These are phyloP conservation scores for Suillus luteus DNA, from an alignment of 768 basidiomycete genomes.

Conservation along the genomic window DNA sequence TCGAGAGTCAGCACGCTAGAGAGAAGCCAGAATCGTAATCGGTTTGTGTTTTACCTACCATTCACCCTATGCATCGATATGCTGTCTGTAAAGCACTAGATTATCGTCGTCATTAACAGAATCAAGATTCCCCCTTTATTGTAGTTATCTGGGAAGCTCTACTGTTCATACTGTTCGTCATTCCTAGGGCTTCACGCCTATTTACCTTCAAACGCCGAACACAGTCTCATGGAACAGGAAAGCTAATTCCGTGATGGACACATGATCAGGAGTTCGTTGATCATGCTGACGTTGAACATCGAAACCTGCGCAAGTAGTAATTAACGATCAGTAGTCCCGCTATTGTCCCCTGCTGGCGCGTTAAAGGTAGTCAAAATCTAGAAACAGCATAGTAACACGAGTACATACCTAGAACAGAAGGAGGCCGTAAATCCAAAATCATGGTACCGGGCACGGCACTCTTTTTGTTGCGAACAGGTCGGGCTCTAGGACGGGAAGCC, in stretches of 20 bases:
- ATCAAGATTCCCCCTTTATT: no score
- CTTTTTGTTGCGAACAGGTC: not conserved
- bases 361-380: not conserved
- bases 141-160: not conserved
- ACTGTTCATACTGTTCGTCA: not conserved
- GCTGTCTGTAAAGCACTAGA: not conserved
- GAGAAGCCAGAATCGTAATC: conserved; percentile 29
- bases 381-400: no score
- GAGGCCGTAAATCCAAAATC: conserved; percentile 2
- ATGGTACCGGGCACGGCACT: not conserved
- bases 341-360: not conserved
- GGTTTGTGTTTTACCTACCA: not conserved
- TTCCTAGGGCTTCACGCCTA: not conserved
- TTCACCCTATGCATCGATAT: not conserved
- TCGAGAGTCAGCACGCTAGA: conserved; percentile 39
- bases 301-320: not conserved
- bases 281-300: not conserved
- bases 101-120: not conserved
- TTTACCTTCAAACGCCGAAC: not conserved
- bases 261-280: not conserved
- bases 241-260: not conserved
- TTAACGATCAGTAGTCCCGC: not conserved
- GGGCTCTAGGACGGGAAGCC: conserved; percentile 3
- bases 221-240: not conserved
- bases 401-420: not conserved